Conservation (phyloP, 2,329 filamentous ascomycete genomes). For the Paramyrothecium sp. region DNA sequence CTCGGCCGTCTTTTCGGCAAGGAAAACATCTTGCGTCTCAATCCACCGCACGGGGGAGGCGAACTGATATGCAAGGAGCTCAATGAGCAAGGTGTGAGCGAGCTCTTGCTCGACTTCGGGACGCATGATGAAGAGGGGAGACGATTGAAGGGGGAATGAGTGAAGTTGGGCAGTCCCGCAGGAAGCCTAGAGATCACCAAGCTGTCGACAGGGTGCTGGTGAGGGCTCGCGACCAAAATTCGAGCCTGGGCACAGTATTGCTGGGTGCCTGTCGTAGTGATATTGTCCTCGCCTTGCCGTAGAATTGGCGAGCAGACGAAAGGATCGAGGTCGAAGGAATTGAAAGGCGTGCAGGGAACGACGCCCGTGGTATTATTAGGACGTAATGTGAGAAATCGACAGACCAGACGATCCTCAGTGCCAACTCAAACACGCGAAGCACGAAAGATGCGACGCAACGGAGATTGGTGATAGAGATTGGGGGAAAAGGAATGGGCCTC, state of each 20-base stretch:
- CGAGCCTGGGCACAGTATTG: not conserved
- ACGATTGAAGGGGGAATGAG: conserved; percentile 16
- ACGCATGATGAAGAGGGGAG: conserved; percentile 66
- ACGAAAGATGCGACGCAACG: not conserved
- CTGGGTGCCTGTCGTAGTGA: not conserved
- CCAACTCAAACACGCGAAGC: not conserved
- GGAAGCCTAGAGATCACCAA: conserved; percentile 13
- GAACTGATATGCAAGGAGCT: conserved; percentile 99
- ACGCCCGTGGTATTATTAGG: not conserved
- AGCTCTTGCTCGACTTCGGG: conserved; percentile 99
- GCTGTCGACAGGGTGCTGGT: not conserved
- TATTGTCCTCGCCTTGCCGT: not conserved
- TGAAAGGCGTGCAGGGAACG: not conserved
- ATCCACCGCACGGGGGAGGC: conserved; percentile 99
- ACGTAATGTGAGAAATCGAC: not conserved
- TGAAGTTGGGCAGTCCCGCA: conserved; percentile 27
- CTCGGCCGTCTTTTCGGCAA: conserved; percentile 93
- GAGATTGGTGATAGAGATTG: not conserved
- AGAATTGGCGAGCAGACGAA: not conserved
- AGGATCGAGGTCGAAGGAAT: not conserved
- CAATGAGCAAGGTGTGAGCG: conserved; percentile 94
- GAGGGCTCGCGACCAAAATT: not conserved
- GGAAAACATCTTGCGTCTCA: conserved; percentile 99
- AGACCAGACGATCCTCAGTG: not conserved
- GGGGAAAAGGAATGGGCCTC: not conserved